Base-by-base conservation (phyloP, 768 basidiomycete species). In the Filobasidium wieringae region DNA sequence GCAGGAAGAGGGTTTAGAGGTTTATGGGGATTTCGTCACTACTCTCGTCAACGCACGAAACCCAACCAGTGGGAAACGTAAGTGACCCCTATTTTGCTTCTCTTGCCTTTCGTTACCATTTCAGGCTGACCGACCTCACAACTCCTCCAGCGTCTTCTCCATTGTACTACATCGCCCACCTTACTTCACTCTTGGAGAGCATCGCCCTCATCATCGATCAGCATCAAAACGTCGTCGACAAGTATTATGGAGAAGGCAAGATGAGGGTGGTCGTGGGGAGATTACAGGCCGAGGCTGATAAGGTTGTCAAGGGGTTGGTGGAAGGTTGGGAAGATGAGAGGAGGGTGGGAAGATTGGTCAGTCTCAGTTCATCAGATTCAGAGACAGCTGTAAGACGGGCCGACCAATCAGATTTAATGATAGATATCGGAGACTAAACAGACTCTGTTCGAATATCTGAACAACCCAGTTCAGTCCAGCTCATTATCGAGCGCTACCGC, bases 141-240 rank as follows among this genome's bases (percentile, higher is more conserved):
- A 57, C 41, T 45, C 9, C 62, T 55, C 52, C 71, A 95, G 93
- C 87, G 1, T 90, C 90, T 8, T 93, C 91, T 0, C 86, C 93
- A 0, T 74, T 90, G 27, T 93, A 95, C 75, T 97, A 89, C 70
- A 83, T 95, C 62, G 84, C 88, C 2, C 81, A 84, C 11, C 76
- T 99, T 55, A 96, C 93, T 1, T 84, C 88, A 6, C 80, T 99
- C 1, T 91, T 97, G 64, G 95, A 99, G 75, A 86, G 85, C 56
- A 85, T 99, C 51, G 95, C 92, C 0, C 82, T 88, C 78, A 90
- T 99, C 63, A 84, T 99, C 22, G 90, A 93, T 66, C 95, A 99
- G 68, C 95, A 99, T 69, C 93, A 95, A 64, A 88, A 90, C 1
- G 83, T 99, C 4, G 92, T 99, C 0, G 93, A 96, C 69, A 97